Evolutionary conservation across 768 basidiomycete genomes (phyloP), one percentile per base, ranked within the genome.

Genomic region (Amanita pallidorosea): DNA sequence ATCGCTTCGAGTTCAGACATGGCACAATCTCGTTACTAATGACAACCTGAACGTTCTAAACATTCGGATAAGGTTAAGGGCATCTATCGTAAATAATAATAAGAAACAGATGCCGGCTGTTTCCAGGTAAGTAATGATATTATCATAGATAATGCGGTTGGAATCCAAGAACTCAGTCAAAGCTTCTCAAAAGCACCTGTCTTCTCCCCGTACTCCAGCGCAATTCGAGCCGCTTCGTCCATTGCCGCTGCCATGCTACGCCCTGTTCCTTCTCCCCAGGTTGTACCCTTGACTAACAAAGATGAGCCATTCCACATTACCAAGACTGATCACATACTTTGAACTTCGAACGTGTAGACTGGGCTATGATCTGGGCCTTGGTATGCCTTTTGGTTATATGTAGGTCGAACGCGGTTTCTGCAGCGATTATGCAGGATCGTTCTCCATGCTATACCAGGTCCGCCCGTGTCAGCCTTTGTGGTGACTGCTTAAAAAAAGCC

Each of bases 291-390:
- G 23, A 48, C 47, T 48, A 2, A 23, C 13, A 23, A 38, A 27
- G 22, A 25, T 37, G 22, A 47, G 23, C n/a, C 8, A 8, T 37
- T 13, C 8, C n/a, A 15, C 9, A 37, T 25, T 22, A 22, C 5
- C 22, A n/a, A n/a, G n/a, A n/a, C n/a, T n/a, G n/a, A n/a, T n/a
- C 17, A 27, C 36, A 38, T 48, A 48, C 47, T 48, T 48, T 48
- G 47, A 22, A 48, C 47, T 17, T 48, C 47, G 17, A 15, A 48
- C 22, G 36, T 37, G 25, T 36, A 48, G 15, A 17, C 17, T 4
- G 36, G 47, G 12, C 13, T 27, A 38, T 48, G 47, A 27, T 48
- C 36, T 37, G 47, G 47, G n/a, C 47, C 47, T 13, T 27, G 15
- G 20, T 36, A 36, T 36, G 15, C 20, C 15, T 36, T 38, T 23